Conservation (phyloP, 2,329 filamentous ascomycete genomes). For the Xylaria sp. region DNA sequence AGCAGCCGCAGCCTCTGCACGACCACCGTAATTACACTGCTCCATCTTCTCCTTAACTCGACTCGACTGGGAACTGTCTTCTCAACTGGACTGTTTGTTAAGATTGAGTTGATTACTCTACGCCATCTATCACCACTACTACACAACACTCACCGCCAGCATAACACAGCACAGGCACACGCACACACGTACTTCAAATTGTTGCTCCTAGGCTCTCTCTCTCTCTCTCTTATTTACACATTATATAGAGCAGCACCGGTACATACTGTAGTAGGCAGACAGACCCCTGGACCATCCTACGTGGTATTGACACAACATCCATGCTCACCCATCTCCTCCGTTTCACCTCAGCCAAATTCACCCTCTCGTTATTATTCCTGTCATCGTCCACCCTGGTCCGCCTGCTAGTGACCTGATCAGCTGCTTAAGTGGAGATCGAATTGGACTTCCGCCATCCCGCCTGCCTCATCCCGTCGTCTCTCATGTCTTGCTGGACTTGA, state of each 20-base stretch:
- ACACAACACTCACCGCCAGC: background rate
- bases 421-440: constrained; percentile 36
- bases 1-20: constrained; percentile 21
- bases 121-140: background rate
- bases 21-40: constrained; percentile 16
- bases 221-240: background rate
- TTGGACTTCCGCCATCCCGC: constrained; percentile 24
- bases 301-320: constrained; percentile 39
- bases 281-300: constrained; percentile 28
- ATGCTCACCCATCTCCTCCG: constrained; percentile 35
- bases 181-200: background rate
- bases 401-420: constrained; percentile 34
- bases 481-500: constrained; percentile 37
- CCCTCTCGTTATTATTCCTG: constrained; percentile 28
- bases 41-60: constrained; percentile 25
- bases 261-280: background rate
- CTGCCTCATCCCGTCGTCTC: constrained; percentile 18
- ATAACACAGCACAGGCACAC: background rate
- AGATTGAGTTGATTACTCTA: background rate
- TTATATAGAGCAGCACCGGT: background rate
- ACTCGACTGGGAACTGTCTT: constrained; percentile 9
- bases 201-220: constrained; percentile 8
- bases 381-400: constrained; percentile 29
- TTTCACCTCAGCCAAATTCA: constrained; percentile 34
- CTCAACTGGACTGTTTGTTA: constrained; percentile 10